These are phyloP conservation scores for Cystobasidium sp. DNA, from an alignment of 1,284 basidiomycete genomes.

Conservation along the genomic window DNA sequence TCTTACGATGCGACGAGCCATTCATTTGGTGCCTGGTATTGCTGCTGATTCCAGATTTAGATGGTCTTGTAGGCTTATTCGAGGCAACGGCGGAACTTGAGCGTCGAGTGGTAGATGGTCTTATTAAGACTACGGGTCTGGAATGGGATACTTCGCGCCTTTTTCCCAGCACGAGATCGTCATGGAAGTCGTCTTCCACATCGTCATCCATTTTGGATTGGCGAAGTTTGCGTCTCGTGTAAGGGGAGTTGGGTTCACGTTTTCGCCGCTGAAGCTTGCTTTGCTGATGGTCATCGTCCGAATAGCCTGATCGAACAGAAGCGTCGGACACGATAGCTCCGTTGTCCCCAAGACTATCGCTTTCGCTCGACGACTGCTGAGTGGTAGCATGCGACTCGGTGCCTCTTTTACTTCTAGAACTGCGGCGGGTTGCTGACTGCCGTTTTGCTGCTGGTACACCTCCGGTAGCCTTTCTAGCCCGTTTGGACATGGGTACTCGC, in stretches of 20 bases:
- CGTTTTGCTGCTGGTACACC: not conserved
- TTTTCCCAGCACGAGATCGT: not conserved
- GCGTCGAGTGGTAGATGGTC: not conserved
- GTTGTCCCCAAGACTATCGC: constrained; percentile 1
- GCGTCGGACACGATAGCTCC: constrained; percentile 3
- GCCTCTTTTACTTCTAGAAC: not conserved
- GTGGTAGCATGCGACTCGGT: not conserved
- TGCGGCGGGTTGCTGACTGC: not conserved
- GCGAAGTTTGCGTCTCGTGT: not conserved
- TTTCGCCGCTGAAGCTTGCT: not conserved
- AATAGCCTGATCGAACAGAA: not conserved
- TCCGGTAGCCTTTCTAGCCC: constrained; percentile 8
- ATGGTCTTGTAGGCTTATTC: constrained; percentile 12
- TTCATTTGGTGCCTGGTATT: not conserved
- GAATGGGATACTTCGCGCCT: not conserved
- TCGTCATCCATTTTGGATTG: not conserved
- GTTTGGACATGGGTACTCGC: not conserved
- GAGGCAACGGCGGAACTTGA: not conserved
- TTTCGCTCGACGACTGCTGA: not conserved
- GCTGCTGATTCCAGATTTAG: not conserved
- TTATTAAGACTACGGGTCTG: not conserved
- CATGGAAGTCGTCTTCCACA: not conserved
- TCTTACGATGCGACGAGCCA: not conserved
- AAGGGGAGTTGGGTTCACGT: not conserved
- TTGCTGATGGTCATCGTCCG: not conserved